These are phyloP conservation scores for Punctularia strigosozonata DNA, from an alignment of 768 basidiomycete species.

Conservation along the genomic window DNA sequence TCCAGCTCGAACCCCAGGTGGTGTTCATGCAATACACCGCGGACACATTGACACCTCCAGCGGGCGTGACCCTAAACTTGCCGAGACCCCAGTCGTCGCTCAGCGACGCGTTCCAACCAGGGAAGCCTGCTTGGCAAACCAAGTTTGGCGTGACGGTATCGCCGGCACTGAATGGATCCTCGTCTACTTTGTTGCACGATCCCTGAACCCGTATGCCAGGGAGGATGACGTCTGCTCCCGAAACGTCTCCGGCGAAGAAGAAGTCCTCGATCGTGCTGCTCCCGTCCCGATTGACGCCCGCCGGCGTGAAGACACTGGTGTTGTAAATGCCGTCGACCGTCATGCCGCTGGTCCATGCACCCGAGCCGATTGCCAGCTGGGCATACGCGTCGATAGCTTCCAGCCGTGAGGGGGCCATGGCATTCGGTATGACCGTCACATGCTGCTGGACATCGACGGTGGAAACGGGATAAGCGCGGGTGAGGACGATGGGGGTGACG, in stretches of 20 bases:
- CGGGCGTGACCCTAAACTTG: not conserved
- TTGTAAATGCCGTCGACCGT: conserved; percentile 7
- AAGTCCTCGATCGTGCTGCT: conserved; percentile 5
- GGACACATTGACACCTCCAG: not conserved
- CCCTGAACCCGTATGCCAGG: conserved; percentile 12
- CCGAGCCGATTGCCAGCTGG: conserved; percentile 8
- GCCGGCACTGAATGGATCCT: not conserved
- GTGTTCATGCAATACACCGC: not conserved
- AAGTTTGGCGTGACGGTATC: too few relatives aligned
- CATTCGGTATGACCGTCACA: conserved; percentile 6
- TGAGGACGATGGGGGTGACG: conserved; percentile 10
- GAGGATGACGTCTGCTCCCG: conserved; percentile 5
- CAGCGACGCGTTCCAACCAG: conserved; percentile 4
- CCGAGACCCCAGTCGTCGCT: conserved; percentile 1
- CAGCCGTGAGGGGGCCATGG: conserved; percentile 2
- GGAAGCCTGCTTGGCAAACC: not conserved
- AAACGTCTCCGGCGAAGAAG: conserved; percentile 9
- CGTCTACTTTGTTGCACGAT: conserved; percentile 6
- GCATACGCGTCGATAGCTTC: conserved; percentile 9
- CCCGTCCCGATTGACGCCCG: not conserved
- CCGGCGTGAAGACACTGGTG: conserved; percentile 8
- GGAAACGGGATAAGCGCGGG: conserved; percentile 9
- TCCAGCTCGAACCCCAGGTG: not conserved
- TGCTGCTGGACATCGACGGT: conserved; percentile 4
- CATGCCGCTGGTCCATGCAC: conserved; percentile 9